Base-by-base conservation (phyloP, 164 flowering plant species). In the Annona squamosa region DNA sequence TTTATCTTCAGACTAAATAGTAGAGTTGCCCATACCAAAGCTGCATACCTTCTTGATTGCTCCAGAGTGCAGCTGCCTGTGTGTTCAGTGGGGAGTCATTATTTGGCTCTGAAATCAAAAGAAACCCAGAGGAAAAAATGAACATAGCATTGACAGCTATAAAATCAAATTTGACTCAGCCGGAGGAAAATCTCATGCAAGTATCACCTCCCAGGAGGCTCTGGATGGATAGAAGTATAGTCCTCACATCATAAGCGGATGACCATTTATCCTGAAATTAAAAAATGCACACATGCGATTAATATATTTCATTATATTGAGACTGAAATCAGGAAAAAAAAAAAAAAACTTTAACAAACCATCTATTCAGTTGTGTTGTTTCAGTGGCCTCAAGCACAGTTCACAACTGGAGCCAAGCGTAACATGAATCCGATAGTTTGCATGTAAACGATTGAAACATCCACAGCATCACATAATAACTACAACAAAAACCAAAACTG, bases 171-270 rank as follows among this genome's bases (percentile, higher is more conserved):
- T 42, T 10, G 59, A 52, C 13, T 52, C 12, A 48, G 12, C 57
- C 2, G 16, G 4, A 65, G 16, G 26, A 17, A 52, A 10, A 52
- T 52, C 59, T 52, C 13, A 63, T 3, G 17, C 5, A 16, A 63
- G 10, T 7, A 44, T 75, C 76, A 82, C 84, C 82, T 90, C 98
- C 98, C 48, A 93, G 87, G 43, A 93, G 85, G 75, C 94, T 89
- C 85, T 93, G 98, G 75, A 93, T 91, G 0, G 98, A 93, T 4
- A 93, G 78, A 69, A 93, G 80, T 47, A 93, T 86, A 3, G 96
- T 89, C 79, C 98, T 89, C 48, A 91, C 95, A 83, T 92, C 97
- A 86, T 94, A 94, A 10, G 98, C 98, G 77, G 98, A 94, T 43
- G 98, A 92, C 97, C 98, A 94, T 76, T 92, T 88, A 82, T 94